phyloP scores from a whole-genome alignment of 768 basidiomycete species.

The Leccinum subgranulosum region DNA sequence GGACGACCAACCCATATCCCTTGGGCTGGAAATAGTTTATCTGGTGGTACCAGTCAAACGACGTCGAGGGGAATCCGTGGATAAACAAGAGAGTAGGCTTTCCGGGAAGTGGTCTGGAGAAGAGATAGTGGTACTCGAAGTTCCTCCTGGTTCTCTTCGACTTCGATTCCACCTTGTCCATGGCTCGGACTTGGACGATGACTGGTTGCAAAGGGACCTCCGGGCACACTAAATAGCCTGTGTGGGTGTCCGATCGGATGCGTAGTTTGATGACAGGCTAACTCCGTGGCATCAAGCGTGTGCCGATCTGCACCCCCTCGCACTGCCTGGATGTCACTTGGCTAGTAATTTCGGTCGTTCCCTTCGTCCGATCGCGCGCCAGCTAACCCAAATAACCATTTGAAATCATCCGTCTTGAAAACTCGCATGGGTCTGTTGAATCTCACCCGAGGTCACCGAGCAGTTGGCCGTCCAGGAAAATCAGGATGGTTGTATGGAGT shows the following conservation, averaged over 20 bases:
- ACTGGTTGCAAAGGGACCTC: background rate
- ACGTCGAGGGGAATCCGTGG: constrained; percentile 44
- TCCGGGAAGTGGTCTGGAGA: constrained; percentile 19
- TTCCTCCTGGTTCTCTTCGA: constrained; percentile 36
- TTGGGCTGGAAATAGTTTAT: constrained; percentile 35
- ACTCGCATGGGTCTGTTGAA: background rate
- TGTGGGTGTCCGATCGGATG: constrained; percentile 11
- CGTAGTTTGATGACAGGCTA: constrained; percentile 7
- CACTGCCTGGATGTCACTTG: constrained; percentile 10
- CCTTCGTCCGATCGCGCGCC: background rate
- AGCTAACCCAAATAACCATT: background rate
- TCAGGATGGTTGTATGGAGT: background rate
- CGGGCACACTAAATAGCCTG: constrained; percentile 5
- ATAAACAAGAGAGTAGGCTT: constrained; percentile 42
- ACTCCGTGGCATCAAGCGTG: constrained; percentile 14
- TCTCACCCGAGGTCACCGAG: background rate
- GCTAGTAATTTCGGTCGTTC: constrained; percentile 5
- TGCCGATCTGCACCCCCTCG: constrained; percentile 14
- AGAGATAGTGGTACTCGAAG: constrained; percentile 37
- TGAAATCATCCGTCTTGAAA: background rate
- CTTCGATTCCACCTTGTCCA: constrained; percentile 26
- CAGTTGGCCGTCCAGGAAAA: background rate
- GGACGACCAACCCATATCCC: constrained; percentile 44
- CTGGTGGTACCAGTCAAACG: constrained; percentile 42
- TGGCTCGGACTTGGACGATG: constrained; percentile 1